Percentiles rank a stretch among this genome's conserved stretches.
Conservation (phyloP, 257 asterid genomes). For the Capsicum chinense region DNA sequence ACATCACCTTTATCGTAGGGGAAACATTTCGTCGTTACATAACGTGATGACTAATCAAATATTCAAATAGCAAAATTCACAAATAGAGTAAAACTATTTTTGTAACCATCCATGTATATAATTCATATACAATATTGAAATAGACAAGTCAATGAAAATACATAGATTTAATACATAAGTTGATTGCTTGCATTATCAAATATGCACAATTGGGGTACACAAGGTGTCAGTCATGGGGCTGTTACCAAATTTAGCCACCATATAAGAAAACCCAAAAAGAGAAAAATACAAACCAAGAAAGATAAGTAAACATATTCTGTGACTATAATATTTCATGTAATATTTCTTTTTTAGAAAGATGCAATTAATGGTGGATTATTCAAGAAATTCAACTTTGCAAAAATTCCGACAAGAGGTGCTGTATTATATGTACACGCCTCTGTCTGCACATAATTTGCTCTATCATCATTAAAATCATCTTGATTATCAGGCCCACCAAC, state of each 20-base stretch:
- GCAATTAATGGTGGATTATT: conserved; percentile 27
- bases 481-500: conserved; percentile 73
- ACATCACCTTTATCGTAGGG: too few species aligned
- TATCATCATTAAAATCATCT: conserved; percentile 57
- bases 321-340: neutral
- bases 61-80: neutral
- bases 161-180: neutral
- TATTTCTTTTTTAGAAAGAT: conserved; percentile 28
- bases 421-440: conserved; percentile 90
- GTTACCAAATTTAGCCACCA: conserved; percentile 28
- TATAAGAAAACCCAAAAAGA: neutral
- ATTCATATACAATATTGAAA: neutral
- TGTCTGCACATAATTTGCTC: conserved; percentile 66
- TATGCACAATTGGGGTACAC: conserved; percentile 28
- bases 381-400: conserved; percentile 52
- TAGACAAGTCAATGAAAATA: neutral
- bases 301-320: conserved; percentile 2
- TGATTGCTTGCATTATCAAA: neutral
- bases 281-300: neutral
- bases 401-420: conserved; percentile 75
- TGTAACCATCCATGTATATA: neutral
- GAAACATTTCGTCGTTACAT: too few species aligned
- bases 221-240: conserved; percentile 11
- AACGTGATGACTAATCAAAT: too few species aligned
- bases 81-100: neutral